Base-by-base conservation (phyloP, 345 rosid genomes). In the Aquilaria yunnanensis region DNA sequence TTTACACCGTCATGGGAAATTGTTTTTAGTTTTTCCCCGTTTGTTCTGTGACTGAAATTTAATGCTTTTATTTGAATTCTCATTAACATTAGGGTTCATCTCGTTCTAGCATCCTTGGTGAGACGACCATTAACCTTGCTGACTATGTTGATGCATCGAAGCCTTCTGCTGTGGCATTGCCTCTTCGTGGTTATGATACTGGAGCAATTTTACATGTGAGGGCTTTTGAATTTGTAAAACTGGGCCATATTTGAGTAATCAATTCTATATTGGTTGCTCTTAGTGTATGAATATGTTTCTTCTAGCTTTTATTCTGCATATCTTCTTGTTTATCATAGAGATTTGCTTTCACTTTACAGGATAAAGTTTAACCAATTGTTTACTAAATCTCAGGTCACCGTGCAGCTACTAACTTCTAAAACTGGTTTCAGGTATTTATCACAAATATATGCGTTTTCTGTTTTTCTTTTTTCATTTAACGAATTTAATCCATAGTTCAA, bases 151-250 rank as follows among this genome's bases (percentile, higher is more conserved):
- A 86, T 68, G 99, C 97, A 59, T 70, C 77, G 55, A 88, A 88
- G 70, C 99, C 99, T 63, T 83, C 77, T 67, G 76, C 75, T 58
- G 77, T 76, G 53, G 68, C 74, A 41, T 62, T 94, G 73, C 88
- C 92, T 69, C 90, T 94, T 73, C 86, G 77, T 69, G 95, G 97
- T 54, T 81, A 80, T 75, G 99, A 94, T 78, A 80, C 87, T 70
- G 96, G 96, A 75, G 79, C 97, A 67, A 70, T 75, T 70, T 80
- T 94, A 74, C 99, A 94, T 83, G 99, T 94, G 71, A 88, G 97
- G 63, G 70, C 66, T 70, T 59, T 59, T 66, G 61, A 52, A 68
- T 51, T 43, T 73, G 53, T 58, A 46, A 30, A 32, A 47, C 66
- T 59, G 47, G 14, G 61, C 37, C 47, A 56, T 3, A 59, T 60